Conservation (phyloP, 1,284 basidiomycete genomes). For the Mrakiaceae sp. region DNA sequence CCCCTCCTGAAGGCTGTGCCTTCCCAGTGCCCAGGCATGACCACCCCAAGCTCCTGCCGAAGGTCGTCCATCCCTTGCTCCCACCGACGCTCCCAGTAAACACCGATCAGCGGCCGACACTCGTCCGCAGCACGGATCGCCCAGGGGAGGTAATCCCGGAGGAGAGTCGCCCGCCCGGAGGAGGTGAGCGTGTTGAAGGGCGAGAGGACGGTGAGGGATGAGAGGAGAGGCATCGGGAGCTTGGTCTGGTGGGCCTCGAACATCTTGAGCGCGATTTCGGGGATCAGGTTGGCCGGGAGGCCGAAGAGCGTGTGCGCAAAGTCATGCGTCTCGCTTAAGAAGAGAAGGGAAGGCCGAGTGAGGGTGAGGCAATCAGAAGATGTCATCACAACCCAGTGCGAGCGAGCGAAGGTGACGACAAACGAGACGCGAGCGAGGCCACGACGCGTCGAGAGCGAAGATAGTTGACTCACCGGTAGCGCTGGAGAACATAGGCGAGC, state of each 20-base stretch:
- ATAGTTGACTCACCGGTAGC: slow-evolving; percentile 51
- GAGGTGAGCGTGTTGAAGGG: slow-evolving; percentile 15
- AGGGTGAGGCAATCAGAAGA: neutral
- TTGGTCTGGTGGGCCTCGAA: slow-evolving; percentile 85
- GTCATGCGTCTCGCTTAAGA: slow-evolving; percentile 69
- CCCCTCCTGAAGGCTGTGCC: slow-evolving; percentile 37
- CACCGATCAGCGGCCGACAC: slow-evolving; percentile 61
- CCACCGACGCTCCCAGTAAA: slow-evolving; percentile 97
- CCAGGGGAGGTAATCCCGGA: slow-evolving; percentile 74
- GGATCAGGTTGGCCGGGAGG: slow-evolving; percentile 78
- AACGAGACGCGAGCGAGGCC: neutral
- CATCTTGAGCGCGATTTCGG: slow-evolving; percentile 90
- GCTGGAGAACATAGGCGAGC: slow-evolving; percentile 91
- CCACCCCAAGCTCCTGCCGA: slow-evolving; percentile 67
- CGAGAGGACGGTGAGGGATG: slow-evolving; percentile 42
- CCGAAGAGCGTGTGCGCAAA: slow-evolving; percentile 84
- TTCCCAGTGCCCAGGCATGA: slow-evolving; percentile 23
- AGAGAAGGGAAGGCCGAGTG: too few species aligned
- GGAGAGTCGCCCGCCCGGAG: neutral
- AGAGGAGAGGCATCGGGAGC: slow-evolving; percentile 76
- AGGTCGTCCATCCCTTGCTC: slow-evolving; percentile 66
- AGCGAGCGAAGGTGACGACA: neutral
- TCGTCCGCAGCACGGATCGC: slow-evolving; percentile 68
- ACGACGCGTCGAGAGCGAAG: neutral
- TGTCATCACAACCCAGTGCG: neutral